Percentiles rank a stretch among this genome's conserved stretches.
Evolutionary conservation across 768 basidiomycete genomes (phyloP).

Genomic region (Candolleomyces eurysporus): DNA sequence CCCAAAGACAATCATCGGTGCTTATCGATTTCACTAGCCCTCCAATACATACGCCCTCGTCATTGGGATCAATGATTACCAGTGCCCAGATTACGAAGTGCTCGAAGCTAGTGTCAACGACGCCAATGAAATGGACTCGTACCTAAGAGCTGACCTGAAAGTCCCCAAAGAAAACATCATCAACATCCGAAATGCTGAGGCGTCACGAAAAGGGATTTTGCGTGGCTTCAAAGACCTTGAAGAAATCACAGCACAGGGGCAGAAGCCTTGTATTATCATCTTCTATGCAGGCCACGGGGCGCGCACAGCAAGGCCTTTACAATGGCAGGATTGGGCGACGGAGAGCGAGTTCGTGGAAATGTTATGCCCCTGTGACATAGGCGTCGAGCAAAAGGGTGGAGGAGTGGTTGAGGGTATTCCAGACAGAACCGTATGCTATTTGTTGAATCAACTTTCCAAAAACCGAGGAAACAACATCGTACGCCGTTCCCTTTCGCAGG

Average conservation of each 20-base stretch:
- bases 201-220: slow-evolving; percentile 36
- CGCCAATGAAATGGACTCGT: slow-evolving; percentile 35
- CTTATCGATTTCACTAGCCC: background rate
- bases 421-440: slow-evolving; percentile 38
- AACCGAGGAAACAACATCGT: slow-evolving; percentile 44
- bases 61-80: slow-evolving; percentile 43
- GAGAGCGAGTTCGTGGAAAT: slow-evolving; percentile 29
- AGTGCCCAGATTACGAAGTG: slow-evolving; percentile 16
- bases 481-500: slow-evolving; percentile 7
- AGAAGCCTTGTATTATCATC: slow-evolving; percentile 34
- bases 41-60: slow-evolving; percentile 36
- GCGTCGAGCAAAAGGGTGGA: background rate
- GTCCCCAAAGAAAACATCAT: slow-evolving; percentile 33
- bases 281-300: slow-evolving; percentile 49
- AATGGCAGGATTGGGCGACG: slow-evolving; percentile 26
- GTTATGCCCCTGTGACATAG: slow-evolving; percentile 34
- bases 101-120: slow-evolving; percentile 39
- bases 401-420: slow-evolving; percentile 33
- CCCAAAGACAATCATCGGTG: background rate
- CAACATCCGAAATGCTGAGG: slow-evolving; percentile 34
- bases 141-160: slow-evolving; percentile 24
- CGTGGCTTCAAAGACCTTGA: slow-evolving; percentile 24
- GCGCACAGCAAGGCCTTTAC: slow-evolving; percentile 25
- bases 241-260: slow-evolving; percentile 16
- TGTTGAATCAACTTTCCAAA: slow-evolving; percentile 35